Evolutionary conservation across 164 flowering plant species (phyloP).

Genomic region (Nymphaea thermarum): DNA sequence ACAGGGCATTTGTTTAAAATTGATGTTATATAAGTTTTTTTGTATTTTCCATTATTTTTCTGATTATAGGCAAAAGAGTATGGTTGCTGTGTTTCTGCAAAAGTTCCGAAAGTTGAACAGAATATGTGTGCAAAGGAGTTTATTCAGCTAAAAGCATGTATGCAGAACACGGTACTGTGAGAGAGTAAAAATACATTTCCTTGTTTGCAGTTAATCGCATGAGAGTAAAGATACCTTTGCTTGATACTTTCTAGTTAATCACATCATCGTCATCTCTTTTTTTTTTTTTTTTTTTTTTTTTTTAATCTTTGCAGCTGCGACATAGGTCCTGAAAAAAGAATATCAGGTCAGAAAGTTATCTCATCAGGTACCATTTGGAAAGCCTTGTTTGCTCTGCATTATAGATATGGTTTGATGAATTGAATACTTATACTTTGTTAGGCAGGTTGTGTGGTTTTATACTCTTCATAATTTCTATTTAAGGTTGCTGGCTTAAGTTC

Average conservation of each 20-base stretch:
- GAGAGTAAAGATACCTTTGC: too few relatives aligned
- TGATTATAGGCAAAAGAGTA: conserved; percentile 62
- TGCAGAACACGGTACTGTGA: conserved; percentile 60
- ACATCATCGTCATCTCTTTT: too few relatives aligned
- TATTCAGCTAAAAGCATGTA: conserved; percentile 63
- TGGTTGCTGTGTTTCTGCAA: conserved; percentile 76
- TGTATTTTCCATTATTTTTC: neutral
- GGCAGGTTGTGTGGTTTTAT: neutral
- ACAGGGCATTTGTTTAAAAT: too few relatives aligned
- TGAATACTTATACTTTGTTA: neutral
- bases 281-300: too few relatives aligned
- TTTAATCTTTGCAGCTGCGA: neutral
- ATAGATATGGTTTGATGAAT: neutral
- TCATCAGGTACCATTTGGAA: neutral
- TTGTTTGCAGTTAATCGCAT: too few relatives aligned
- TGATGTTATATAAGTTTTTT: too few relatives aligned
- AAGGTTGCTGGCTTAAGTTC: neutral
- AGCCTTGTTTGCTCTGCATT: neutral
- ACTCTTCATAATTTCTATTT: neutral
- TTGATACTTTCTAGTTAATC: neutral
- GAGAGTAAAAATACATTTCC: neutral
- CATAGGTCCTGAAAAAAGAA: neutral
- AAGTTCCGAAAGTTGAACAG: conserved; percentile 79
- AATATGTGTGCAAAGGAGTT: conserved; percentile 93
- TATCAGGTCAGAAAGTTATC: neutral